Conservation (phyloP, 2,329 filamentous ascomycete genomes). For the Exophiala phaeomuriformis region DNA sequence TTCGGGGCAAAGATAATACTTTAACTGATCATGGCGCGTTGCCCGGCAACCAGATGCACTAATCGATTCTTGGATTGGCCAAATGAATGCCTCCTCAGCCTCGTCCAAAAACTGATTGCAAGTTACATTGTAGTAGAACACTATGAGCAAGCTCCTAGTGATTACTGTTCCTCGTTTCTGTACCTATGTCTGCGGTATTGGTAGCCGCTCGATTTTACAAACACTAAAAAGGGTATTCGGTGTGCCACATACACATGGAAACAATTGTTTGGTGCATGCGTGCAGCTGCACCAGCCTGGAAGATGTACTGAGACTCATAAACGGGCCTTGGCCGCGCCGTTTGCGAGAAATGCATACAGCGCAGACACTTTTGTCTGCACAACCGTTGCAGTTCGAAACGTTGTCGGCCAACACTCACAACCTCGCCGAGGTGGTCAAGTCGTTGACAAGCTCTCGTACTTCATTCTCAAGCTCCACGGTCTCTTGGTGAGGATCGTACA, state of each 20-base stretch:
- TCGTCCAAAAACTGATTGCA: background rate
- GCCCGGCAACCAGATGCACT: background rate
- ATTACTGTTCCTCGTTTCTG: too few relatives aligned
- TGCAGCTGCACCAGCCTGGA: too few relatives aligned
- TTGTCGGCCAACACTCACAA: slow-evolving; percentile 8
- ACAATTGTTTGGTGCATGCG: too few relatives aligned
- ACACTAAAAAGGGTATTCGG: too few relatives aligned
- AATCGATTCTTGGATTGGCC: background rate
- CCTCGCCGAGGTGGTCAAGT: slow-evolving; percentile 11
- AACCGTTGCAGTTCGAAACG: background rate
- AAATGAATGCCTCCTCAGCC: background rate
- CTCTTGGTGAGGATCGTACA: slow-evolving; percentile 45
- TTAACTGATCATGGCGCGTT: background rate
- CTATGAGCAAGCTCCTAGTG: too few relatives aligned
- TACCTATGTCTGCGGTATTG: too few relatives aligned
- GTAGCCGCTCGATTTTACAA: too few relatives aligned
- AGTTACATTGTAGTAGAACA: too few relatives aligned
- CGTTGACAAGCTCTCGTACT: slow-evolving; percentile 20
- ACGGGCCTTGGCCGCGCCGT: background rate
- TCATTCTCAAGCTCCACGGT: slow-evolving; percentile 42
- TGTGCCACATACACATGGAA: too few relatives aligned
- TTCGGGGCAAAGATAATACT: too few relatives aligned
- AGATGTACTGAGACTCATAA: background rate
- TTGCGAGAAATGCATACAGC: background rate
- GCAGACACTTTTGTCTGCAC: background rate